Conservation (phyloP, 2,329 filamentous ascomycete species). For the Chalaropsis thielavioides region DNA sequence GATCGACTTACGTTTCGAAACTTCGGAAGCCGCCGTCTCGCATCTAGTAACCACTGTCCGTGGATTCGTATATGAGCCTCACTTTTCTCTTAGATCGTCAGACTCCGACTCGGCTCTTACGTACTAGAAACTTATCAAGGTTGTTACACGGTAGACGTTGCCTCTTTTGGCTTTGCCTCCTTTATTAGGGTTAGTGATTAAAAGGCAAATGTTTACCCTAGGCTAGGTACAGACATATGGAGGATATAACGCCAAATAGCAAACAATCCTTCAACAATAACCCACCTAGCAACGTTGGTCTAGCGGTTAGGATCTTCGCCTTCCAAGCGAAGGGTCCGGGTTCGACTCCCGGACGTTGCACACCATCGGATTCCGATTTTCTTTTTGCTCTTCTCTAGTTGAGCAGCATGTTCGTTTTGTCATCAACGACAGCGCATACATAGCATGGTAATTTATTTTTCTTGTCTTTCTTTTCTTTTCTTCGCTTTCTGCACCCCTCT, state of each 20-base stretch:
- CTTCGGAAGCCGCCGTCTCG: neutral
- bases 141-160: neutral
- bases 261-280: neutral
- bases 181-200: neutral
- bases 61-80: neutral
- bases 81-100: slow-evolving; percentile 1
- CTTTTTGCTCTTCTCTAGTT: neutral
- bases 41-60: neutral
- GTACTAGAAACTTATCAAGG: neutral
- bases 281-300: slow-evolving; percentile 13
- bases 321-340: slow-evolving; percentile 19
- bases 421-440: no score
- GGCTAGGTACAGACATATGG: no score
- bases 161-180: neutral
- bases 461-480: no score
- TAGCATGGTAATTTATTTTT: no score
- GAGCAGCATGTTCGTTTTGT: neutral
- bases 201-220: no score
- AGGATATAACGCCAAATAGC: neutral
- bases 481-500: no score
- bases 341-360: slow-evolving; percentile 18
- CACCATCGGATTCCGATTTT: neutral
- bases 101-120: neutral
- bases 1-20: neutral
- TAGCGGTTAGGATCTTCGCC: slow-evolving; percentile 19